phyloP scores from a whole-genome alignment of 2,329 filamentous ascomycete species.

The Bipolaris cookei region DNA sequence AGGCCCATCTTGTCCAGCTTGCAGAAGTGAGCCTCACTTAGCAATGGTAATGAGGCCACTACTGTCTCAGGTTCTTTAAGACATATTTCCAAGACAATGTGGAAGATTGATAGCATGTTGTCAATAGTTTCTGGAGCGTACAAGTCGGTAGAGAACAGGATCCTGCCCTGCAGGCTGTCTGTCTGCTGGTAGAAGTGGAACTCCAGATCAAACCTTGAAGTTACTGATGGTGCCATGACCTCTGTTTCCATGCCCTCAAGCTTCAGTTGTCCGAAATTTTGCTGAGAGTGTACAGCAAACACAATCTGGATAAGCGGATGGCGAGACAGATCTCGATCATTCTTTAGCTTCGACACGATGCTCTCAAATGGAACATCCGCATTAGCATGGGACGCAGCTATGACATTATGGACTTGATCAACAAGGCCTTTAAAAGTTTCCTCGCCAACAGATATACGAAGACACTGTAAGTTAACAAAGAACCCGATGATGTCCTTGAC shows the following conservation, averaged over 20 bases:
- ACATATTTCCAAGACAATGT: constrained; percentile 4
- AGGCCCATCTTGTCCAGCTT: not conserved
- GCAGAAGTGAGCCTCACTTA: not conserved
- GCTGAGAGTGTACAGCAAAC: constrained; percentile 4
- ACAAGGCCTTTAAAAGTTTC: constrained; percentile 14
- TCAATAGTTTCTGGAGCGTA: constrained; percentile 7
- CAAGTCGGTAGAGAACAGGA: not conserved
- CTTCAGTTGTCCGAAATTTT: not conserved
- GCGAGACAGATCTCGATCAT: constrained; percentile 1
- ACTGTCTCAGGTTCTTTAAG: constrained; percentile 3
- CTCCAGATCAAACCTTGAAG: not conserved
- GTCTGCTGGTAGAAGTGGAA: constrained; percentile 3
- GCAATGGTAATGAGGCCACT: not conserved
- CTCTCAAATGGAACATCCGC: constrained; percentile 7
- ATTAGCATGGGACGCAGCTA: not conserved
- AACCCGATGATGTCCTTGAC: constrained; percentile 17
- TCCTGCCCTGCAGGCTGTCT: not conserved
- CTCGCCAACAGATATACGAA: constrained; percentile 9
- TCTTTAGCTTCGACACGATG: constrained; percentile 2
- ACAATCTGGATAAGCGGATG: not conserved
- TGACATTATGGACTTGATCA: not conserved
- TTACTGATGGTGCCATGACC: not conserved
- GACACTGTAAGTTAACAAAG: constrained; percentile 19
- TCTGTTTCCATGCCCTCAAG: not conserved
- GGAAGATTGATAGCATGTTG: constrained; percentile 12